Conservation (phyloP, 371 early-diverging fungal species). For the Mycotypha africana region DNA sequence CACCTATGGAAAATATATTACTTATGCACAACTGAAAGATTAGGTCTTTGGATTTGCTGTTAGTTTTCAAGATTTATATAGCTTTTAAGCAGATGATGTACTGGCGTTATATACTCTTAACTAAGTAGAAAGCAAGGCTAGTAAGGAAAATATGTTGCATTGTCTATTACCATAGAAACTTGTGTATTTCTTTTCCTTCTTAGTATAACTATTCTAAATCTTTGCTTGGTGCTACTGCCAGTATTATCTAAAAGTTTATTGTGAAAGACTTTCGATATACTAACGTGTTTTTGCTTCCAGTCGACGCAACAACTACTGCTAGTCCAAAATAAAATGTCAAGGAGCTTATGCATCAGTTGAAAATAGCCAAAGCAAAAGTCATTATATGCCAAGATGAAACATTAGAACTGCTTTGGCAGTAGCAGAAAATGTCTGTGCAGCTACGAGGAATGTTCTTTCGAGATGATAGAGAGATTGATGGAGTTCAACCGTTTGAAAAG, state of each 20-base stretch:
- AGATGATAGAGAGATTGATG: too few species aligned
- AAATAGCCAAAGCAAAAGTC: constrained; percentile 57
- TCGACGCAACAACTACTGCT: constrained; percentile 45
- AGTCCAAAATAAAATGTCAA: constrained; percentile 72
- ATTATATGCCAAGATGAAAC: constrained; percentile 45
- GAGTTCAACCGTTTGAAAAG: constrained; percentile 22
- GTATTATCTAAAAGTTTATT: too few species aligned
- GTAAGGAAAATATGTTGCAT: too few species aligned
- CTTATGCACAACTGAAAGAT: constrained; percentile 56
- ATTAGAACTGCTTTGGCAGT: constrained; percentile 48
- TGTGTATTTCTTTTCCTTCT: too few species aligned
- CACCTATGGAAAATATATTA: constrained; percentile 37
- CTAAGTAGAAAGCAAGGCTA: too few species aligned
- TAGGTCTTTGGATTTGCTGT: constrained; percentile 28
- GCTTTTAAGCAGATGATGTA: background rate
- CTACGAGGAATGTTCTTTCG: too few species aligned
- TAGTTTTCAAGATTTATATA: background rate
- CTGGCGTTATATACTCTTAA: background rate
- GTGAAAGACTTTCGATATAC: too few species aligned
- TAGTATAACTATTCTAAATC: too few species aligned
- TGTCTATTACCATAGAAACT: too few species aligned
- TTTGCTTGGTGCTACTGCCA: too few species aligned
- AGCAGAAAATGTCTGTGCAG: constrained; percentile 47
- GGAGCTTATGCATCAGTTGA: constrained; percentile 71
- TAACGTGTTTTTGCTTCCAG: too few species aligned